Evolutionary conservation across 1,139 yeast genomes (phyloP), one percentile per base, ranked within the genome.

Genomic region (Oligophagozyma castellii): DNA sequence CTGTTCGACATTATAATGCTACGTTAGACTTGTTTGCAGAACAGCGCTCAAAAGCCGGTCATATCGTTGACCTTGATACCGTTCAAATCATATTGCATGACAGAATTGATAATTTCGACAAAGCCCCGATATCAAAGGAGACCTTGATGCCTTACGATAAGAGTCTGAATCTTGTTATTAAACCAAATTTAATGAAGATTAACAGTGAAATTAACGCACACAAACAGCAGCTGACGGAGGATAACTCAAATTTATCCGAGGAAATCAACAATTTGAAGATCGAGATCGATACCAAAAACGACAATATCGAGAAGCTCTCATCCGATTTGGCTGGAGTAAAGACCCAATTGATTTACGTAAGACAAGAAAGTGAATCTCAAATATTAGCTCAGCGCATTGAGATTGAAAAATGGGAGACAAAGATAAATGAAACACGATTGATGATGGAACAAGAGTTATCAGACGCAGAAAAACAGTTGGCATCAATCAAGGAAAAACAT

Each of bases 201-300:
- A 18, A 58, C 72, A 7, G 73, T 43, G 57, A 55, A 19, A 53
- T 65, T 16, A 78, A 74, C 40, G 81, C 73, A 34, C 76, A 73
- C 25, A 58, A 65, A 4, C 19, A 16, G 4, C 53, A 55, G 3
- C 46, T 70, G 5, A 65, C 63, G 21, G 46, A 52, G n/a, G 70
- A 67, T 27, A 69, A 67, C 35, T 51, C 48, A 10, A 53, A 58
- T 5, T 58, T 70, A 18, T 18, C 20, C 10, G 46, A 52, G 11
- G 70, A 67, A 27, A 69, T 67, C 35, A 51, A 48, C n/a, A 53
- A 57, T 5, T 58, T 70, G 19, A 69, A 70, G 29, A 43, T 50
- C 5, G 61, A 64, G 27, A 62, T 81, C 11, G 53, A 60, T 12
- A 55, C 50, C 33, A 61, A 80, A 56, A 70, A 70, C 41, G 55